Percentiles rank a stretch among this genome's conserved stretches.
phyloP scores from a whole-genome alignment of 257 asterid species.

The Sherardia arvensis region DNA sequence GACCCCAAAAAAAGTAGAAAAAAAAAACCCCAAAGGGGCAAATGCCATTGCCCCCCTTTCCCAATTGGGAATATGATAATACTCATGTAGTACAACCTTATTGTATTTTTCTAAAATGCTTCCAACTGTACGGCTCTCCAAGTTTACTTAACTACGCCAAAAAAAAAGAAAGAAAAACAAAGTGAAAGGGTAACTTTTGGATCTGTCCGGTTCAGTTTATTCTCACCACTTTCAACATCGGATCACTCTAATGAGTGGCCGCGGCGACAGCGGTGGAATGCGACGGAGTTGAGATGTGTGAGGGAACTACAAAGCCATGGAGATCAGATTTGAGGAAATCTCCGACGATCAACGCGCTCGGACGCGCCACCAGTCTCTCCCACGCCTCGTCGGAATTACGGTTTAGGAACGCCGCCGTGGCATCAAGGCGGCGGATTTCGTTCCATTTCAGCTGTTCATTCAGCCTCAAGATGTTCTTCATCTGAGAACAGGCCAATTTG shows the following conservation, averaged over 20 bases:
- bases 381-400: constrained; percentile 48
- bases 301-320: constrained; percentile 10
- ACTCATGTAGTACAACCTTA: background rate
- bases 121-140: constrained; percentile 32
- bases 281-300: constrained; percentile 16
- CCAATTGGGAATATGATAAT: background rate
- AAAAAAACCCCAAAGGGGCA: background rate
- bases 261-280: constrained; percentile 28
- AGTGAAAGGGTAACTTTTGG: too few relatives aligned
- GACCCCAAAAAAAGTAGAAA: constrained; percentile 4
- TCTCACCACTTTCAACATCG: too few relatives aligned
- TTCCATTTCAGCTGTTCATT: constrained; percentile 35
- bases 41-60: background rate
- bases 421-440: constrained; percentile 45
- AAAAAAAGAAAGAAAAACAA: background rate
- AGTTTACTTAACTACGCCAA: constrained; percentile 10
- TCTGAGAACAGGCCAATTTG: constrained; percentile 40
- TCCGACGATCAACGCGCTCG: constrained; percentile 36
- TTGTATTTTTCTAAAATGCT: constrained; percentile 14
- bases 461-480: constrained; percentile 44
- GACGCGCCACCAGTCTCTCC: constrained; percentile 47
- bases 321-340: constrained; percentile 27
- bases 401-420: constrained; percentile 57
- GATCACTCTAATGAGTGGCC: constrained; percentile 30
- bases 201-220: too few relatives aligned